Base-by-base conservation (phyloP, 2,329 filamentous ascomycete species). In the Arthrobotrys entomopaga region DNA sequence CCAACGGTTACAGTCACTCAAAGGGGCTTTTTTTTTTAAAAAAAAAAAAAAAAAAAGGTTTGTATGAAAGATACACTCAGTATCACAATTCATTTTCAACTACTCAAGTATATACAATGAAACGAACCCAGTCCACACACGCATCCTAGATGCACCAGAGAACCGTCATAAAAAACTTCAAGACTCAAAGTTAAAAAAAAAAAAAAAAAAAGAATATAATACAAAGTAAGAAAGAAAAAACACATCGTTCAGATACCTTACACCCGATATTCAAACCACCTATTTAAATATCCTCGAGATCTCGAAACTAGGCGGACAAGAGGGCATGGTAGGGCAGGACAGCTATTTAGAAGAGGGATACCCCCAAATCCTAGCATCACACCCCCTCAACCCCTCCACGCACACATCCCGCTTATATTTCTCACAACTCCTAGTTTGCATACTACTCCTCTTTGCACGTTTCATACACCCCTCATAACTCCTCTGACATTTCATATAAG, bases 391-490 rank as follows among this genome's bases (percentile, higher is more conserved):
- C 3, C 69, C 69, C 6, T 66, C 26, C 11, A 73, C 16, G 42
- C 69, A 73, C 26, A 58, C 48, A 11, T 73, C 69, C 11, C 69
- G 48, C 69, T 66, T 73, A 43, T 66, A 73, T 61, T 66, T 73
- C 56, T 73, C 69, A 13, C 69, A 73, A 56, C 69, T 73, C 42
- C 61, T 54, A 16, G 69, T 58, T 19, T 73, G 69, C 69, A 73
- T 73, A 11, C 56, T 56, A 50, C 61, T 66, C 8, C 69, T 48
- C 61, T 73, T 73, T 15, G 69, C 69, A 43, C 69, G 69, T 56
- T 66, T 73, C 69, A 73, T 61, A 42, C 69, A 73, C 10, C 69
- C 69, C 5, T 54, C 29, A 16, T 61, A 73, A 43, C 61, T 73
- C 4, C 69, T 56, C 42, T 73, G 61, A 49, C 69, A 74, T 34